Conservation (phyloP, 768 basidiomycete genomes). For the Lyophyllum atratum region DNA sequence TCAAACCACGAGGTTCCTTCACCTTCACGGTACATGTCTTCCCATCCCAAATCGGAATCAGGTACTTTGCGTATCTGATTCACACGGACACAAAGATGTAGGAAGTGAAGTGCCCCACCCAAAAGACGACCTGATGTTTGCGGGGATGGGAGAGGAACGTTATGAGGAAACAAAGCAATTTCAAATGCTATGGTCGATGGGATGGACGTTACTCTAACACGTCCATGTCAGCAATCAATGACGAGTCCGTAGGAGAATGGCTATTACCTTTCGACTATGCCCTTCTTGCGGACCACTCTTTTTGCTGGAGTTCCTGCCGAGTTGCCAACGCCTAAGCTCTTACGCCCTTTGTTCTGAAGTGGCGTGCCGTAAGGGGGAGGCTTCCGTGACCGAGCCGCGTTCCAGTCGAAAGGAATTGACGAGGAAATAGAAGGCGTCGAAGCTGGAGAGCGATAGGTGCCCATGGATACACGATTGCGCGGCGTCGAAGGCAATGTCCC, state of each 20-base stretch:
- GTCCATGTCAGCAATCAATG: neutral
- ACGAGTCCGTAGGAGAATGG: conserved; percentile 11
- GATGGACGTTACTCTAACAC: conserved; percentile 55
- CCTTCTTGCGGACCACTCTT: conserved; percentile 65
- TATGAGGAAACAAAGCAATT: conserved; percentile 81
- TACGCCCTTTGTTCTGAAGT: conserved; percentile 44
- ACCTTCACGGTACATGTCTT: conserved; percentile 72
- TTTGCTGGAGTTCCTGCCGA: conserved; percentile 39
- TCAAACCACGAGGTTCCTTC: conserved; percentile 72
- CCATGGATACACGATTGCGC: conserved; percentile 50
- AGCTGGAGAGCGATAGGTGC: conserved; percentile 59
- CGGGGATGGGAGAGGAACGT: conserved; percentile 71
- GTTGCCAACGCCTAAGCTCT: conserved; percentile 35
- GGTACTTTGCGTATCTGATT: conserved; percentile 55
- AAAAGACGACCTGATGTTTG: conserved; percentile 66
- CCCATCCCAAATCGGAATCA: conserved; percentile 76
- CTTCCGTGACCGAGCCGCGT: conserved; percentile 68
- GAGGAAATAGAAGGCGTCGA: conserved; percentile 75
- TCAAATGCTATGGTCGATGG: conserved; percentile 78
- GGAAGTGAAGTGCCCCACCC: conserved; percentile 63
- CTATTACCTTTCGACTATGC: conserved; percentile 58
- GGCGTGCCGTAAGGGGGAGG: conserved; percentile 78
- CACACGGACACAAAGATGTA: conserved; percentile 68
- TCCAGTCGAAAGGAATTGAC: conserved; percentile 84
- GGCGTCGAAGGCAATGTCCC: conserved; percentile 40